Percentiles rank a stretch among this genome's conserved stretches.
phyloP scores from a whole-genome alignment of 345 rosid species.

The Dipteronia sinensis region DNA sequence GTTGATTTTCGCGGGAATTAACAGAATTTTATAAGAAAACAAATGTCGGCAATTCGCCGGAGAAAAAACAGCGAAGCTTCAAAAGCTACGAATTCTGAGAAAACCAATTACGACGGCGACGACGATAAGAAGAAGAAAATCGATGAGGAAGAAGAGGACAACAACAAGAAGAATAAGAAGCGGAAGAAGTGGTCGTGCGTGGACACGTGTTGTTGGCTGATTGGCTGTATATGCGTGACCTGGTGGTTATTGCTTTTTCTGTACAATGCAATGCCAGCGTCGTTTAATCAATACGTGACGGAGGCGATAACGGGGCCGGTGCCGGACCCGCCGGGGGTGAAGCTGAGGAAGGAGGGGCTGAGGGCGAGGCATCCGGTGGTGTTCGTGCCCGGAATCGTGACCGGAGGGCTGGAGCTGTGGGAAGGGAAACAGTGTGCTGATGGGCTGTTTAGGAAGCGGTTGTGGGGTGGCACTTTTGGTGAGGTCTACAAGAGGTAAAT shows the following conservation, averaged over 20 bases:
- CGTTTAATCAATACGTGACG: slow-evolving; percentile 80
- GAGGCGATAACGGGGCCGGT: slow-evolving; percentile 93
- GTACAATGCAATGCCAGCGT: slow-evolving; percentile 88
- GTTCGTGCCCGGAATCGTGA: slow-evolving; percentile 93
- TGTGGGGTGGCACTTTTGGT: slow-evolving; percentile 99
- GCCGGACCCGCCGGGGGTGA: slow-evolving; percentile 91
- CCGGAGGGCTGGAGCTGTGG: slow-evolving; percentile 96
- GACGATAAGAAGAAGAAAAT: background rate
- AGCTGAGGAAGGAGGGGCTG: slow-evolving; percentile 80
- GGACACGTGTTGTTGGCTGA: slow-evolving; percentile 86
- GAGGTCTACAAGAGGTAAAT: slow-evolving; percentile 91
- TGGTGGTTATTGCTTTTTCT: slow-evolving; percentile 91
- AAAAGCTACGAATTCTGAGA: background rate
- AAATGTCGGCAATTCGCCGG: slow-evolving; percentile 29
- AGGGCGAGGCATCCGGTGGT: slow-evolving; percentile 85
- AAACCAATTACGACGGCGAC: background rate
- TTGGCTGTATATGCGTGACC: slow-evolving; percentile 74
- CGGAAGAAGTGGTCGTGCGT: slow-evolving; percentile 74
- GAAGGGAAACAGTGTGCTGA: slow-evolving; percentile 92
- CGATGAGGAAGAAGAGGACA: slow-evolving; percentile 25
- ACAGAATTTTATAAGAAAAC: background rate
- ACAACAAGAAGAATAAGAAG: slow-evolving; percentile 9
- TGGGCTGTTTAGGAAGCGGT: slow-evolving; percentile 83
- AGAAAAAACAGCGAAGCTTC: slow-evolving; percentile 22
- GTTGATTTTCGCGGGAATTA: background rate